Conservation (phyloP, 164 flowering plant species). For the Nelumbo lutea region DNA sequence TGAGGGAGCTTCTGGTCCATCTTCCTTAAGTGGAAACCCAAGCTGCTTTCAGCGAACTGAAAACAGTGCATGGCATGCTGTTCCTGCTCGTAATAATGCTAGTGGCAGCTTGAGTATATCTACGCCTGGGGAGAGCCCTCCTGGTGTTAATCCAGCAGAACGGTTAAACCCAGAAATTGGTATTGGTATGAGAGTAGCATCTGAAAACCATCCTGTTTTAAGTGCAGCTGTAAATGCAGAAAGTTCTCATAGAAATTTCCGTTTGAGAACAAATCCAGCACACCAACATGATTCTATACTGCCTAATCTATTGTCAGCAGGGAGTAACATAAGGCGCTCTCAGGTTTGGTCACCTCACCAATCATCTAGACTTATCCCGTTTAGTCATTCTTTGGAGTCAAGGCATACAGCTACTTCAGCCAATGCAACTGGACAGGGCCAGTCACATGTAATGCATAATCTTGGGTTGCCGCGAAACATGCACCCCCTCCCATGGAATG, state of each 20-base stretch:
- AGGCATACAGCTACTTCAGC: constrained; percentile 26
- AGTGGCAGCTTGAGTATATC: constrained; percentile 29
- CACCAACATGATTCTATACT: constrained; percentile 24
- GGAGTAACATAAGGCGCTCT: constrained; percentile 22
- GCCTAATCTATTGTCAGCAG: constrained; percentile 25
- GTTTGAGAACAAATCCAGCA: constrained; percentile 10
- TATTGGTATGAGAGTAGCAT: constrained; percentile 25
- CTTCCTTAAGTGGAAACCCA: constrained; percentile 51
- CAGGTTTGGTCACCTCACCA: constrained; percentile 23
- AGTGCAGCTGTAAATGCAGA: constrained; percentile 25
- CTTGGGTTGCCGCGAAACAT: constrained; percentile 29
- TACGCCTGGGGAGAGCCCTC: constrained; percentile 19
- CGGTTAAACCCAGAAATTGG: constrained; percentile 34
- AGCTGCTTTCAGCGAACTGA: constrained; percentile 40
- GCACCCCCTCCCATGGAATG: constrained; percentile 37
- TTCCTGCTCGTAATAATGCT: constrained; percentile 23
- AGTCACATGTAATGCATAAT: constrained; percentile 16
- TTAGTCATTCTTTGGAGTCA: constrained; percentile 27
- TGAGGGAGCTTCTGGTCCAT: constrained; percentile 57
- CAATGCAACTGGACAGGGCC: constrained; percentile 26
- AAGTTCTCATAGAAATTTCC: constrained; percentile 22
- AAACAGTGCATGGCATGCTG: constrained; percentile 36
- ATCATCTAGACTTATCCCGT: constrained; percentile 19
- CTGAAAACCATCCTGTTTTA: constrained; percentile 30
- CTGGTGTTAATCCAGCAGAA: constrained; percentile 22